These are phyloP conservation scores for Penicillium soppii DNA, from an alignment of 495 filamentous ascomycete species.

Conservation along the genomic window DNA sequence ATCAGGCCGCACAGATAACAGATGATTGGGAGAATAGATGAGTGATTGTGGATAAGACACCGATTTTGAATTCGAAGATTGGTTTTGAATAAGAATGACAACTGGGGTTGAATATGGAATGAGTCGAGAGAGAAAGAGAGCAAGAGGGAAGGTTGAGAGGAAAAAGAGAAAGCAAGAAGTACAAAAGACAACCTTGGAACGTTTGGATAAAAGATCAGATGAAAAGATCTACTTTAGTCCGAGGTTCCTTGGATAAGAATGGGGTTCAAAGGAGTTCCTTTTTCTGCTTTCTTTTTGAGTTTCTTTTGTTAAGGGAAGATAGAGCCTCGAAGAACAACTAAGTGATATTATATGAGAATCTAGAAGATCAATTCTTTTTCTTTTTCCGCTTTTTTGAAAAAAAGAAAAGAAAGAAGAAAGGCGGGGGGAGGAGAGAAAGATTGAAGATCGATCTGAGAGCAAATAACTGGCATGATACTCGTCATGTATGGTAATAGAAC, in stretches of 20 bases:
- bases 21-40: neutral
- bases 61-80: neutral
- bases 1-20: conserved; percentile 7
- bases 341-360: conserved; percentile 16
- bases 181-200: neutral
- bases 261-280: no score
- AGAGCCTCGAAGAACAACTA: conserved; percentile 1
- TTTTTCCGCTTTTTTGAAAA: neutral
- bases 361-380: neutral
- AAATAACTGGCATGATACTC: conserved; percentile 7
- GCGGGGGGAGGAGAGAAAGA: conserved; percentile 22
- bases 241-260: neutral
- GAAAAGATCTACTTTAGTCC: no score
- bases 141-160: neutral
- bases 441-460: conserved; percentile 19
- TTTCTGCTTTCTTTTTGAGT: neutral
- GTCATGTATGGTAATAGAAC: conserved; percentile 31
- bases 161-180: neutral
- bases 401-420: conserved; percentile 5
- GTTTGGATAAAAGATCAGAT: no score
- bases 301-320: neutral
- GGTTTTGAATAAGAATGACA: no score
- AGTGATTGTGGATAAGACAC: conserved; percentile 2
- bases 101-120: conserved; percentile 4
- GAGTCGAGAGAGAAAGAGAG: conserved; percentile 14